Conservation (phyloP, 179 eudicot species). For the Monotropa hypopitys region DNA sequence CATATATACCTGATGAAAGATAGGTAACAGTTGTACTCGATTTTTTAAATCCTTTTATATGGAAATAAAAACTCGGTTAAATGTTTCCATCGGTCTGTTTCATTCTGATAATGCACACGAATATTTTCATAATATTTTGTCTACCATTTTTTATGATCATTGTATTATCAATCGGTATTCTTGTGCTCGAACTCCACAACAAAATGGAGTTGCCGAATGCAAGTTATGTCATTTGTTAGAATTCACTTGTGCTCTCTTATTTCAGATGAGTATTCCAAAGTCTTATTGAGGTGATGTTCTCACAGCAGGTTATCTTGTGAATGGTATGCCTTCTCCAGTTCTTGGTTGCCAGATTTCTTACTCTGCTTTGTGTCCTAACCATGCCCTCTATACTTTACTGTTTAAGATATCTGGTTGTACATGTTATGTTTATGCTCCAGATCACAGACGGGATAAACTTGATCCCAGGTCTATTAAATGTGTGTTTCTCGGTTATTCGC, state of each 20-base stretch:
- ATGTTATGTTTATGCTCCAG: not conserved
- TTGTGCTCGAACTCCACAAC: not conserved
- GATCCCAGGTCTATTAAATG: not conserved
- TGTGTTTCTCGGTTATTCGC: not conserved
- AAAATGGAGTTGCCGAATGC: not conserved
- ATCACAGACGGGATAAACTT: not conserved
- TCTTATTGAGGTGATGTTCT: not conserved
- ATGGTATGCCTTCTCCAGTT: not conserved
- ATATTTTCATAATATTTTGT: not conserved
- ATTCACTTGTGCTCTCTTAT: not conserved
- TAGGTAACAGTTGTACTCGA: too few relatives aligned
- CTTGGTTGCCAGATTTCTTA: not conserved
- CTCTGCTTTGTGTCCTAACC: not conserved
- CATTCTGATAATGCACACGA: too few relatives aligned
- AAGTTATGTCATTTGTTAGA: not conserved
- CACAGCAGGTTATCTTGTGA: too few relatives aligned
- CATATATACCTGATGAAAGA: not conserved
- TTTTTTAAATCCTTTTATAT: too few relatives aligned
- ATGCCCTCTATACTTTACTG: not conserved
- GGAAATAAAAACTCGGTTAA: too few relatives aligned
- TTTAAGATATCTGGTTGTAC: not conserved
- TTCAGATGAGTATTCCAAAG: not conserved
- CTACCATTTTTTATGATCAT: not conserved
- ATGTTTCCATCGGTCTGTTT: too few relatives aligned
- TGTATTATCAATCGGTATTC: not conserved